Evolutionary conservation across 768 basidiomycete species (phyloP).

Genomic region (Aureoboletus auriporus): DNA sequence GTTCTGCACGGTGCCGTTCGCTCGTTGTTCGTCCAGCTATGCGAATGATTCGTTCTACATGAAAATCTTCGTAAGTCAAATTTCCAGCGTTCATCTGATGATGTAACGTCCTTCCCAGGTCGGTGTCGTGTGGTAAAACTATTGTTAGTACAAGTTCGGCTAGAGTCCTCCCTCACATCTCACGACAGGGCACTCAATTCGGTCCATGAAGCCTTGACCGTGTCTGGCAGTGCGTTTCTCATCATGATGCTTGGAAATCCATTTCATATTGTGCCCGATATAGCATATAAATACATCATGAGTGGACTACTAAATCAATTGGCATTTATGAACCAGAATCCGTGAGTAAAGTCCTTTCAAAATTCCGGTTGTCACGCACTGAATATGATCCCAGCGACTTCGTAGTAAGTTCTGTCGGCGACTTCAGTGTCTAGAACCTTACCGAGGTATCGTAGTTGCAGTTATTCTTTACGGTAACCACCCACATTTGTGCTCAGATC

Average conservation of each 20-base stretch:
- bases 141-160: too few species aligned
- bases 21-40: neutral
- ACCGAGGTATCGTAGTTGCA: neutral
- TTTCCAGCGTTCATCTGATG: neutral
- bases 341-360: neutral
- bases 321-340: neutral
- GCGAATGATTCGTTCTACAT: neutral
- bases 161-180: neutral
- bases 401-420: neutral
- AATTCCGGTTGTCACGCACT: neutral
- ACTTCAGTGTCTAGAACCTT: neutral
- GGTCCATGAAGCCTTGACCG: neutral
- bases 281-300: conserved; percentile 1
- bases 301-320: neutral
- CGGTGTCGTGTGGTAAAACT: neutral
- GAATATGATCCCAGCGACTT: neutral
- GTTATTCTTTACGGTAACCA: neutral
- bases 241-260: neutral
- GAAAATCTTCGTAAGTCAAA: neutral
- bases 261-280: neutral
- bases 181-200: neutral
- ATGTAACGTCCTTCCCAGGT: neutral
- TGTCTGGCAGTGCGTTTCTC: neutral
- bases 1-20: neutral
- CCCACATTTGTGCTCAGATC: neutral